A percentile compares a stretch with the other conserved stretches of the same genome.
Conservation (phyloP, 768 basidiomycete species). For the Neoboletus magnificus region DNA sequence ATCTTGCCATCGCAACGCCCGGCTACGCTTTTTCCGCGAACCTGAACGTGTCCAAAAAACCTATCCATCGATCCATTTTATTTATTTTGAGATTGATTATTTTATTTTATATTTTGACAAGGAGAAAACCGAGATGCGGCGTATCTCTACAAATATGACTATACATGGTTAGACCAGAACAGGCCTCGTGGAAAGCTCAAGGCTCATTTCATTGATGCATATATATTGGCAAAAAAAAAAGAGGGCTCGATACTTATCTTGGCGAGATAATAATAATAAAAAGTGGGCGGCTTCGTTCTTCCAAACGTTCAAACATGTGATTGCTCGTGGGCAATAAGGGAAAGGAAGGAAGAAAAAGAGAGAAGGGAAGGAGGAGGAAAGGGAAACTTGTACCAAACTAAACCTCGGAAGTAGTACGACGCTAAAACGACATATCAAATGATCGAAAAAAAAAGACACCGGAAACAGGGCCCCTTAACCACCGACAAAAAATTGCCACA, state of each 20-base stretch:
- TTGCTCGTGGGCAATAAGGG: conserved; percentile 1
- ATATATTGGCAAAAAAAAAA: not conserved
- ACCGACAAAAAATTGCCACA: not conserved
- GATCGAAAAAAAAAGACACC: not conserved
- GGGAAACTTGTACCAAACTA: not conserved
- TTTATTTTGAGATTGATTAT: too few species aligned
- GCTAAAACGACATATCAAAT: not conserved
- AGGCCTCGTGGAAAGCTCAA: conserved; percentile 30
- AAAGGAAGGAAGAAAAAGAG: not conserved
- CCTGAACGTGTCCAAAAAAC: not conserved
- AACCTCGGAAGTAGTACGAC: not conserved
- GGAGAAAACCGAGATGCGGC: conserved; percentile 4
- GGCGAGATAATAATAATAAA: conserved; percentile 20
- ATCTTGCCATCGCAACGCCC: too few species aligned
- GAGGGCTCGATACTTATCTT: conserved; percentile 16
- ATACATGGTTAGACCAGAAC: conserved; percentile 3
- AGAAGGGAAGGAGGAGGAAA: not conserved
- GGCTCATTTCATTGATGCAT: conserved; percentile 6
- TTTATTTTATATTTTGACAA: not conserved
- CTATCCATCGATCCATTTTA: not conserved
- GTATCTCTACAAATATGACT: conserved; percentile 20
- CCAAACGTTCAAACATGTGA: not conserved
- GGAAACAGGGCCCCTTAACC: not conserved
- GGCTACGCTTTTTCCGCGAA: not conserved
- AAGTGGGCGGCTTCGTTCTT: not conserved